A percentile compares a stretch with the other conserved stretches of the same genome.
These are phyloP conservation scores for Bassia scoparia DNA, from an alignment of 148 eudicot genomes.

Conservation along the genomic window DNA sequence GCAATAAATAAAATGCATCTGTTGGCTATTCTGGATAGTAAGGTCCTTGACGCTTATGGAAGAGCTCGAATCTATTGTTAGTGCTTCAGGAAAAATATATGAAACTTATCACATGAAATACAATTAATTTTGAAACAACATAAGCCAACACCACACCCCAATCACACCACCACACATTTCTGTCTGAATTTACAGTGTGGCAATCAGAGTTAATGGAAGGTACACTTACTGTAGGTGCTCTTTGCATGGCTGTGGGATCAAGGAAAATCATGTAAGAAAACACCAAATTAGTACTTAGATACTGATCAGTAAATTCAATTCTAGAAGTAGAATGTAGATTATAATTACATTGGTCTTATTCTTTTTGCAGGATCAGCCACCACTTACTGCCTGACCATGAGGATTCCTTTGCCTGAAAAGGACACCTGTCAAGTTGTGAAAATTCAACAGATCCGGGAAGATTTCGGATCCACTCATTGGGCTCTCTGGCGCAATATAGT, in stretches of 20 bases:
- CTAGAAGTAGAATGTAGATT: not conserved
- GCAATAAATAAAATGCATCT: slow-evolving; percentile 86
- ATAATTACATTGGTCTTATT: slow-evolving; percentile 82
- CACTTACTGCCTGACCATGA: slow-evolving; percentile 99
- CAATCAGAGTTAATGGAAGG: slow-evolving; percentile 8
- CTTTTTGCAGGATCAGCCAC: slow-evolving; percentile 98
- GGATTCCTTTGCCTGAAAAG: slow-evolving; percentile 75
- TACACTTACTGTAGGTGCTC: slow-evolving; percentile 84
- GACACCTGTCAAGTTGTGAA: slow-evolving; percentile 63
- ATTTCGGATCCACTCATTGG: slow-evolving; percentile 63
- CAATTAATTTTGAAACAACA: no score
- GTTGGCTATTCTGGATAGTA: slow-evolving; percentile 84
- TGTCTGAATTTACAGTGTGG: no score
- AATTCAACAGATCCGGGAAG: slow-evolving; percentile 59
- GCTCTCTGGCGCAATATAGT: slow-evolving; percentile 91
- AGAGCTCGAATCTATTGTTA: slow-evolving; percentile 77
- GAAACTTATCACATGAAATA: not conserved
- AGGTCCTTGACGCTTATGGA: slow-evolving; percentile 68
- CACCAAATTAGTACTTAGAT: slow-evolving; percentile 19
- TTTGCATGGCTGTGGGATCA: slow-evolving; percentile 66
- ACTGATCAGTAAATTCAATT: not conserved
- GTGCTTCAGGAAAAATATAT: slow-evolving; percentile 46
- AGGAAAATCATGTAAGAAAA: slow-evolving; percentile 21
- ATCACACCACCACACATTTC: no score
- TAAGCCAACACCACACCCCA: no score